Base-by-base conservation (phyloP, 805 yeast genomes). In the Candida cerambycidarum region DNA sequence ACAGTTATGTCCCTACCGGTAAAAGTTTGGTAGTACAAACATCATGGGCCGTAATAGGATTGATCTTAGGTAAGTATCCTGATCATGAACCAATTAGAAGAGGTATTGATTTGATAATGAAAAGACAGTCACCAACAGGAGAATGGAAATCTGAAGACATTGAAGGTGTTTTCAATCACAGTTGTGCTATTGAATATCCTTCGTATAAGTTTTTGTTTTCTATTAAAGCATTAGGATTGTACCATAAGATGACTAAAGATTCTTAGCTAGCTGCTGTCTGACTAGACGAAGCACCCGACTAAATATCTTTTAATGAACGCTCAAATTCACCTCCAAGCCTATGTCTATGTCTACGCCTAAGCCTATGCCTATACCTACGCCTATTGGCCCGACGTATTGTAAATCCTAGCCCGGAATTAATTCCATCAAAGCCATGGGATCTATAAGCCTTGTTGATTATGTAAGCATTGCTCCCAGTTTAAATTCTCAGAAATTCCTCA, bases 161-260 rank as follows among this genome's bases (percentile, higher is more conserved):
- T 19, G 98, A 92, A 63, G 99, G 99, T 34, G 97, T 93, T 0
- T 93, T 93, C 73, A 93, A 93, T 62, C 97, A 93, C 58, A 66
- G 68, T 40, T 70, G 95, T 68, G 96, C 93, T 2, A 93, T 93
- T 57, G 98, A 93, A 62, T 93, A 93, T 61, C 98, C 98, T 30
- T 87, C 89, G 56, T 93, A 93, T 65, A 82, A 85, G 65, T 92
- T 83, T 56, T 68, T 89, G 44, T 93, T 93, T 62, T 84, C 97
- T 1, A 85, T 92, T 53, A 93, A 93, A 64, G 99, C 99, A 0
- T 67, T 93, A 32, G 98, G 98, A 1, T 69, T 92, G 54, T 89
- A 68, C 43, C 48, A 53, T 8, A 54, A 62, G 13, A n/a, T 8
- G 17, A 5, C n/a, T n/a, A n/a, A n/a, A n/a, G n/a, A n/a, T n/a